Base-by-base conservation (phyloP, 805 yeast species). In the Martiniozyma abietophila region DNA sequence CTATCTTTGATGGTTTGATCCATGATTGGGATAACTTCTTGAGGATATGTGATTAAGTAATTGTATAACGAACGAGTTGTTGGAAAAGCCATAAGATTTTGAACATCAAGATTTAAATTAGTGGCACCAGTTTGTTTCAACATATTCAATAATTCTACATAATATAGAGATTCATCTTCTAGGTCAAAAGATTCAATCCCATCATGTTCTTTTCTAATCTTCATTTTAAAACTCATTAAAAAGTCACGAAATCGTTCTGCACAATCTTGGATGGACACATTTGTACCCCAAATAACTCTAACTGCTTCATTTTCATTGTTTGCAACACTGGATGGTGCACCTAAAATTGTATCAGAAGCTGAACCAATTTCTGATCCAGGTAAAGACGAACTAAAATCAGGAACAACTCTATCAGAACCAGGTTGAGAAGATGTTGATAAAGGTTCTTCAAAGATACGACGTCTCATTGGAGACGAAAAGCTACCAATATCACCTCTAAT, bases 201-300 rank as follows among this genome's bases (percentile, higher is more conserved):
- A 29, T 71, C 77, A 40, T 66, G 53, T 6, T 53, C 50, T 46
- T 71, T 73, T 40, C 96, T 69, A 57, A 82, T 76, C 50, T 77
- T 80, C 59, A 70, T 62, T 53, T 85, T 82, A 65, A 86, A 92
- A 18, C 80, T 73, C 78, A 81, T 77, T 48, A 92, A 61, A 46
- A 92, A 92, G 43, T 77, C 77, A 44, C 94, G 68, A 61, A 92
- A 89, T 32, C 72, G 69, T 45, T 75, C 80, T 25, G 82, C 71
- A 47, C 92, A 79, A 51, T 92, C 96, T 50, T 76, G 83, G 50
- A 92, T 88, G 31, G 94, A 80, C 18, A 92, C 95, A 52, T 89
- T 86, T 1, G 98, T 92, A 59, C 98, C 98, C 98, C 98, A 92
- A 50, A 92, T 89, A 35, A 92, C 95, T 49, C 94, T 71, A 17